Conservation (phyloP, 2,329 filamentous ascomycete genomes). For the Pseudopithomyces chartarum region DNA sequence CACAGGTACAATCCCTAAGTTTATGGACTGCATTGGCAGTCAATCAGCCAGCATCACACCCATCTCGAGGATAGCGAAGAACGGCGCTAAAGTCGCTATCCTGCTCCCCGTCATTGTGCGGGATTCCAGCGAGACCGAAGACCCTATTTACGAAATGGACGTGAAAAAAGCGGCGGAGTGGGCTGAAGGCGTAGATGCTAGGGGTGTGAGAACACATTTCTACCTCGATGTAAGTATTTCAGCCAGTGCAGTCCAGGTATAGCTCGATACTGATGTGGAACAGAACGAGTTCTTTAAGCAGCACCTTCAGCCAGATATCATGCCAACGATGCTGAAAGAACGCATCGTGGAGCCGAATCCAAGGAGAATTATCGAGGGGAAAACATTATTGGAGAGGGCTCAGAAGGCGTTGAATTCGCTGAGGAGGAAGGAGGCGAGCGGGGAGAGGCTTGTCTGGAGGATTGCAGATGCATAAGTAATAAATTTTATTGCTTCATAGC, state of each 20-base stretch:
- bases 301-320: slow-evolving; percentile 60
- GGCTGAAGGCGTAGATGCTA: slow-evolving; percentile 57
- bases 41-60: slow-evolving; percentile 32
- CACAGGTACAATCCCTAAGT: slow-evolving; percentile 17
- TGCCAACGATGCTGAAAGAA: slow-evolving; percentile 53
- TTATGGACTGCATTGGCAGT: slow-evolving; percentile 43
- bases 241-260: not conserved
- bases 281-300: slow-evolving; percentile 63
- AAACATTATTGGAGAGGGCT: slow-evolving; percentile 48
- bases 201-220: slow-evolving; percentile 62
- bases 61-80: slow-evolving; percentile 56
- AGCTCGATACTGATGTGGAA: slow-evolving; percentile 2
- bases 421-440: slow-evolving; percentile 51
- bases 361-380: slow-evolving; percentile 48
- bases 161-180: slow-evolving; percentile 53
- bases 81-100: slow-evolving; percentile 59
- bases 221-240: slow-evolving; percentile 52
- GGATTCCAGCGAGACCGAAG: slow-evolving; percentile 54
- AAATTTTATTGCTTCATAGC: not conserved
- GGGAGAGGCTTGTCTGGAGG: slow-evolving; percentile 51
- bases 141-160: slow-evolving; percentile 62
- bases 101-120: slow-evolving; percentile 64
- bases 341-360: slow-evolving; percentile 50
- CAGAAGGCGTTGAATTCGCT: slow-evolving; percentile 51
- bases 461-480: slow-evolving; percentile 28